phyloP scores from a whole-genome alignment of 192 early-diverging fungal genomes.

The Umbelopsis vinacea region DNA sequence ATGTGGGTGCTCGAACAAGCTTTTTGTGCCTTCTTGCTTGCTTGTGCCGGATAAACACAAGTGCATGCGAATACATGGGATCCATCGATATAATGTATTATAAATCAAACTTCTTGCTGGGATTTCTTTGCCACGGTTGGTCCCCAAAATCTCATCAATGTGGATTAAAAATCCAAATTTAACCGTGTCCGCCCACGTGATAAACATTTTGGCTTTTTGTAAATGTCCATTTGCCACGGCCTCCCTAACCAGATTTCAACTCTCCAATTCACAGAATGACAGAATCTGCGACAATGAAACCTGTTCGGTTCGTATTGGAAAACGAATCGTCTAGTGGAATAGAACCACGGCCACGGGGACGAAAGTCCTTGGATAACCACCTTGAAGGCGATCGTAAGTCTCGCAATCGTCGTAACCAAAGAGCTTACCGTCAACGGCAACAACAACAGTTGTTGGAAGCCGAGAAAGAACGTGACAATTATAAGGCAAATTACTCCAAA shows the following conservation, averaged over 20 bases:
- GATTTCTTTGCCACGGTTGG: neutral
- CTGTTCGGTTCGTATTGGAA: constrained; percentile 16
- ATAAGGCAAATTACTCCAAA: neutral
- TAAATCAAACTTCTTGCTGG: neutral
- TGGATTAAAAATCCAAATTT: neutral
- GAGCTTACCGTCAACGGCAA: constrained; percentile 18
- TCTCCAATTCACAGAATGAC: neutral
- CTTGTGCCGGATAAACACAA: neutral
- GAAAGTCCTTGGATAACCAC: constrained; percentile 5
- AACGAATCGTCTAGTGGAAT: constrained; percentile 13
- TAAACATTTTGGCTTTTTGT: neutral
- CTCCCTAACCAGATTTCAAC: too few relatives aligned
- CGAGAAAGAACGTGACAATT: neutral
- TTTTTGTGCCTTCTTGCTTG: neutral
- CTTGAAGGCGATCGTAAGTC: constrained; percentile 5
- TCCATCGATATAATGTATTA: neutral
- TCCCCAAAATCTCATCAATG: neutral
- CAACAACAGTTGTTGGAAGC: neutral
- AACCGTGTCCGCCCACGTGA: neutral
- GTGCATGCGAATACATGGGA: neutral
- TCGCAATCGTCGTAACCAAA: constrained; percentile 13
- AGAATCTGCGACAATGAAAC: neutral
- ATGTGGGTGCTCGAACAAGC: neutral
- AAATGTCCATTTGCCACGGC: too few relatives aligned
- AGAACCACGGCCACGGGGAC: constrained; percentile 7